Evolutionary conservation across 768 basidiomycete genomes (phyloP).

Genomic region (Serpula lacrymans): DNA sequence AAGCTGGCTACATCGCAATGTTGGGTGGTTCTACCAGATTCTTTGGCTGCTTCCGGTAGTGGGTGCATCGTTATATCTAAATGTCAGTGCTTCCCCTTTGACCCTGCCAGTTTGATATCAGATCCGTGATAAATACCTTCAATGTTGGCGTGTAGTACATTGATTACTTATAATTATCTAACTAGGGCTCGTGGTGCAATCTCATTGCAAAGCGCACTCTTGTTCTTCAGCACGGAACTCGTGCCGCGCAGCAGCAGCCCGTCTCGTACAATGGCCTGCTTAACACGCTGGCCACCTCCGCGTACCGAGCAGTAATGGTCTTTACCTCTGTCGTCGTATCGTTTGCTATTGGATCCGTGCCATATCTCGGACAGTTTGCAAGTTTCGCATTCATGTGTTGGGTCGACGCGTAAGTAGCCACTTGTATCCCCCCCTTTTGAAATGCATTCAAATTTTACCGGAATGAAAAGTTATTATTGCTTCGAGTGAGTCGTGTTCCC

Average conservation of each 20-base stretch:
- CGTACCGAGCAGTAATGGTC: slow-evolving; percentile 81
- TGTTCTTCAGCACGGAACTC: slow-evolving; percentile 64
- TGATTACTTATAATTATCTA: slow-evolving; percentile 9
- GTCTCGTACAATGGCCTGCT: slow-evolving; percentile 68
- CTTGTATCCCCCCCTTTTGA: background rate
- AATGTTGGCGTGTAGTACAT: background rate
- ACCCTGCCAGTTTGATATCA: slow-evolving; percentile 1
- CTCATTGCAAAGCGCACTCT: slow-evolving; percentile 74
- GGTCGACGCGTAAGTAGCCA: slow-evolving; percentile 74
- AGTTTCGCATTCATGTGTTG: slow-evolving; percentile 79
- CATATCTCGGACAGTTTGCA: slow-evolving; percentile 55
- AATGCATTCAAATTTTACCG: background rate
- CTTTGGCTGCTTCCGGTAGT: slow-evolving; percentile 81
- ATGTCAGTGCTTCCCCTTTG: slow-evolving; percentile 47
- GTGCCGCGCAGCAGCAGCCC: slow-evolving; percentile 48
- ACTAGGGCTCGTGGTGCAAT: slow-evolving; percentile 76
- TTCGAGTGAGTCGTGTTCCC: slow-evolving; percentile 61
- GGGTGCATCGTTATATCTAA: slow-evolving; percentile 74
- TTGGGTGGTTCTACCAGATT: slow-evolving; percentile 72
- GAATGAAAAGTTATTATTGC: slow-evolving; percentile 81
- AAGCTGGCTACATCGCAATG: slow-evolving; percentile 67
- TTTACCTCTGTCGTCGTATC: slow-evolving; percentile 70
- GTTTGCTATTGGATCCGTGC: slow-evolving; percentile 59
- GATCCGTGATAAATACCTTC: too few species aligned
- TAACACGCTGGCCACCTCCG: slow-evolving; percentile 72